Evolutionary conservation across 2,329 filamentous ascomycete genomes (phyloP).

Genomic region (Penicillium olsonii): DNA sequence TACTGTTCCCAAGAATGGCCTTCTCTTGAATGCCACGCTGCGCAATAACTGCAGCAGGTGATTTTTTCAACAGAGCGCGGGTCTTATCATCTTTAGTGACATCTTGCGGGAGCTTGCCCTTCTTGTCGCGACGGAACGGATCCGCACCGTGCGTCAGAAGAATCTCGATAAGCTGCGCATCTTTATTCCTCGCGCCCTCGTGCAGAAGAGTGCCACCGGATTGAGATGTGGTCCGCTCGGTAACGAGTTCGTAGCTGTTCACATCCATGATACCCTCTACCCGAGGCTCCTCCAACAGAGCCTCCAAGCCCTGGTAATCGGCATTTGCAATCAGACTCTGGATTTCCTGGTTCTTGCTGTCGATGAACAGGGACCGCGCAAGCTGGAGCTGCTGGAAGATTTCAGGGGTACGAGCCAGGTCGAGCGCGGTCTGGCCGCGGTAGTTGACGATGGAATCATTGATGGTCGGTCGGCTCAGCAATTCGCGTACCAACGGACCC

Average conservation of each 20-base stretch:
- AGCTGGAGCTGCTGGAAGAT: slow-evolving; percentile 96
- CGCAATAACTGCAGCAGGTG: slow-evolving; percentile 88
- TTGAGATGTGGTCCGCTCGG: slow-evolving; percentile 74
- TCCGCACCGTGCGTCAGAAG: slow-evolving; percentile 92
- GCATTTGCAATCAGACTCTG: slow-evolving; percentile 72
- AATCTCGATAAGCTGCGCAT: slow-evolving; percentile 84
- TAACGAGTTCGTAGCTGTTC: slow-evolving; percentile 85
- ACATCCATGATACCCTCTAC: slow-evolving; percentile 88
- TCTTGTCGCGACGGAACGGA: slow-evolving; percentile 91
- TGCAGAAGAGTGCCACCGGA: slow-evolving; percentile 90
- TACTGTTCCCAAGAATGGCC: slow-evolving; percentile 79
- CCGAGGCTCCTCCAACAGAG: slow-evolving; percentile 78
- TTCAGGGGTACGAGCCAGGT: slow-evolving; percentile 86
- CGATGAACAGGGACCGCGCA: slow-evolving; percentile 83
- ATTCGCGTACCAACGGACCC: slow-evolving; percentile 74
- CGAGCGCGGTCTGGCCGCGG: slow-evolving; percentile 80
- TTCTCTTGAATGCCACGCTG: slow-evolving; percentile 97
- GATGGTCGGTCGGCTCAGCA: slow-evolving; percentile 79
- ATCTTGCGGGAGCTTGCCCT: slow-evolving; percentile 93
- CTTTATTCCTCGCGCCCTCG: slow-evolving; percentile 85
- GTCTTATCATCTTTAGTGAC: slow-evolving; percentile 94
- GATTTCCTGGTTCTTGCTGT: slow-evolving; percentile 79
- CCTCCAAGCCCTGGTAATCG: slow-evolving; percentile 76
- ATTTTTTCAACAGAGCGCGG: slow-evolving; percentile 85
- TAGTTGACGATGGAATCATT: slow-evolving; percentile 87